Percentiles rank a stretch among this genome's conserved stretches.
Evolutionary conservation across 257 asterid genomes (phyloP).

Genomic region (Thymus mandschuricus): DNA sequence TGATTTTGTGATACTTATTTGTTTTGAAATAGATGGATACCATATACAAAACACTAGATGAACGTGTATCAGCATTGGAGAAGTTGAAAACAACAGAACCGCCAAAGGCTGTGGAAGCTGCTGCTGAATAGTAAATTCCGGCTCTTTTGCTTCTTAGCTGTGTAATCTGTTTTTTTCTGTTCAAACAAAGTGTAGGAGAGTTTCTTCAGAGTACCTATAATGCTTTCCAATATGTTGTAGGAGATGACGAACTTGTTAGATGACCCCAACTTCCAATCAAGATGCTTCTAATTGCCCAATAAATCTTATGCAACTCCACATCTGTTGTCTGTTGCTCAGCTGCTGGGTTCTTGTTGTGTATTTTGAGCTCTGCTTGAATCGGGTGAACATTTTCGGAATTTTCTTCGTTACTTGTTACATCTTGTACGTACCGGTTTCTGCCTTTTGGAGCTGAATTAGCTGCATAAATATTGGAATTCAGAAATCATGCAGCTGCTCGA

Average conservation of each 20-base stretch:
- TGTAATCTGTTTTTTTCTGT: slow-evolving; percentile 10
- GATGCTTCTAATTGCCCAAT: slow-evolving; percentile 30
- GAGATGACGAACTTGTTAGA: slow-evolving; percentile 18
- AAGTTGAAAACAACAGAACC: slow-evolving; percentile 61
- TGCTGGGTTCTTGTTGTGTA: background rate
- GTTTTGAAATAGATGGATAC: slow-evolving; percentile 47
- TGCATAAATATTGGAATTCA: background rate
- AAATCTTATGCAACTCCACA: slow-evolving; percentile 25
- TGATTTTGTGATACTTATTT: slow-evolving; percentile 8
- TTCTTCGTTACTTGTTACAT: background rate
- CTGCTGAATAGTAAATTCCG: slow-evolving; percentile 50
- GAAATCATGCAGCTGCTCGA: background rate
- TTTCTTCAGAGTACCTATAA: slow-evolving; percentile 13
- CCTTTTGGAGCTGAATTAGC: background rate
- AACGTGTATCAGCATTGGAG: slow-evolving; percentile 68
- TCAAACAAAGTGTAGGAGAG: slow-evolving; percentile 28
- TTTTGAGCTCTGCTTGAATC: background rate
- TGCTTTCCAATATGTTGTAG: slow-evolving; percentile 8
- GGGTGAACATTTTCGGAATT: background rate
- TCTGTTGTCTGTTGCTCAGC: background rate
- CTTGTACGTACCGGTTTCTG: background rate
- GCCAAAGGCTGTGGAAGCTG: slow-evolving; percentile 58
- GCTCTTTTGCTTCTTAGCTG: slow-evolving; percentile 21
- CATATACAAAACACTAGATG: slow-evolving; percentile 63
- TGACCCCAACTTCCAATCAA: slow-evolving; percentile 1